Base-by-base conservation (phyloP, 2,329 filamentous ascomycete genomes). In the Ophiostoma ips region DNA sequence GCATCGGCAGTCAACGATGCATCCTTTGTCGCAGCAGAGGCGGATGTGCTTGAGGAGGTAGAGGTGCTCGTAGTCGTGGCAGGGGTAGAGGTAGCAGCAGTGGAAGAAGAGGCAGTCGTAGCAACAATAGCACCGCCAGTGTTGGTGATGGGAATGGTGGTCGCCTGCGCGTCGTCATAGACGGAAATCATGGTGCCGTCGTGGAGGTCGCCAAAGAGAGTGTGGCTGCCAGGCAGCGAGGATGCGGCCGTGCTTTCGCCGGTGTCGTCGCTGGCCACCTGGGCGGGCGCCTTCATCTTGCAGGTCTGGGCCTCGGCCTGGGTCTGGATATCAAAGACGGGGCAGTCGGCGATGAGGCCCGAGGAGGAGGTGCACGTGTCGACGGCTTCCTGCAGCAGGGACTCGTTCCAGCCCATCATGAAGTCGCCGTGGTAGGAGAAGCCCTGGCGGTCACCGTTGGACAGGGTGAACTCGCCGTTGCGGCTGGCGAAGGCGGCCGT, bases 401-500 rank as follows among this genome's bases (percentile, higher is more conserved):
- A 67, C 9, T 67, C 60, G 2, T 88, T 75, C 87, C 87, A 94
- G 28, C 84, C 87, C 61, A 75, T 81, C 59, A 88, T 80, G 66
- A 90, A 89, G 61, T 94, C 87, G 46, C 73, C 87, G 61, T 92
- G 78, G 62, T 87, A 87, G 34, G 84, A 83, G 57, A 72, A 84
- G 45, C 86, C 83, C 58, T 81, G 81, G 24, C 77, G 72, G 59
- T 95, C 88, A 54, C 87, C 86, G 58, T 88, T 88, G 46, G 86
- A 70, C 47, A 94, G 66, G 46, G 88, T 71, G 60, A 94, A 95
- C 56, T 79, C 65, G 48, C 87, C 87, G 8, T 73, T 66, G 19
- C 74, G 66, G 51, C 73, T 74, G 28, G 66, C 68, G 64, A 84
- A 94, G 1, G 70, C 71, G 46, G 75, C 65, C 9, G 86, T 92